Evolutionary conservation across 1,284 basidiomycete genomes (phyloP).

Genomic region (Vanrija pseudolonga): DNA sequence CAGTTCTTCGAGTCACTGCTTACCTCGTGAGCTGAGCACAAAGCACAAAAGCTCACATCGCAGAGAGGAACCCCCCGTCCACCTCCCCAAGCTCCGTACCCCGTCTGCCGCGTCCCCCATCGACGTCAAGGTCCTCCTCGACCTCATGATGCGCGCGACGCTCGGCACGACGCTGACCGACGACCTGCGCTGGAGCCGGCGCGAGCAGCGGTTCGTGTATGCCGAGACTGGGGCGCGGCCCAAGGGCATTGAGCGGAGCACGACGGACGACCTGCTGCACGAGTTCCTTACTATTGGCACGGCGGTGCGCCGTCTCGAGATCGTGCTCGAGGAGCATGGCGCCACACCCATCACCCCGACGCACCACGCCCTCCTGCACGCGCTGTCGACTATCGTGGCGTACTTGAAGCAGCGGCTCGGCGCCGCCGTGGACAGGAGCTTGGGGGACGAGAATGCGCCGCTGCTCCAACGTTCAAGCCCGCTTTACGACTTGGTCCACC

Average conservation of each 20-base stretch:
- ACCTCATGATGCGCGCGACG: constrained; percentile 32
- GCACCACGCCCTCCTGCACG: constrained; percentile 42
- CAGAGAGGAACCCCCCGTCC: constrained; percentile 18
- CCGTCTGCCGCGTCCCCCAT: constrained; percentile 5
- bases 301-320: constrained; percentile 34
- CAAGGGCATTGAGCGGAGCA: constrained; percentile 17
- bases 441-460: constrained; percentile 1
- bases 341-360: constrained; percentile 34
- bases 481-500: constrained; percentile 23
- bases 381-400: constrained; percentile 34
- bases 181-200: constrained; percentile 28
- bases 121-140: constrained; percentile 18
- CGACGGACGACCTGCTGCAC: constrained; percentile 12
- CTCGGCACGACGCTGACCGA: constrained; percentile 31
- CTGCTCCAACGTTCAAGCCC: constrained; percentile 27
- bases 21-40: constrained; percentile 21
- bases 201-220: constrained; percentile 24
- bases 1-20: constrained; percentile 32
- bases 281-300: constrained; percentile 28
- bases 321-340: constrained; percentile 33
- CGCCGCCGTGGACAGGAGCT: constrained; percentile 13
- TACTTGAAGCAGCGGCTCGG: constrained; percentile 34
- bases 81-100: constrained; percentile 17
- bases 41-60: background rate
- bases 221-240: constrained; percentile 15